A percentile compares a stretch with the other conserved stretches of the same genome.
Evolutionary conservation across 169 alveolate species (phyloP).

Genomic region (Plasmodium coatneyi): DNA sequence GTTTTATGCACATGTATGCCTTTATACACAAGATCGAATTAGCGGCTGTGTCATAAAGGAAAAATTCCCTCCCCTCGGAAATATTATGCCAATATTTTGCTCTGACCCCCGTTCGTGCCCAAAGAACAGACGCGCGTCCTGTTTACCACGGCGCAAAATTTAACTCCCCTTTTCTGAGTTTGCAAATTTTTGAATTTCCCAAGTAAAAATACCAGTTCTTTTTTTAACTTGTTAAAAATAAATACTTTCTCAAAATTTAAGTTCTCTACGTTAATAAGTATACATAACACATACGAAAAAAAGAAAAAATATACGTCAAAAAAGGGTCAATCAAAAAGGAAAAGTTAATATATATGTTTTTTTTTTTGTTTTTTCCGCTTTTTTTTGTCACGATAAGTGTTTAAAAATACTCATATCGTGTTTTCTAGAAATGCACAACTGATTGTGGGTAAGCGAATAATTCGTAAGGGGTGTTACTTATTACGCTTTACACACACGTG

Average conservation of each 20-base stretch:
- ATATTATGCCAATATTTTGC: background rate
- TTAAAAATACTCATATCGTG: background rate
- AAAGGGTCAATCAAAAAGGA: background rate
- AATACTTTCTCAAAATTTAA: slow-evolving; percentile 34
- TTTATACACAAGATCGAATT: background rate
- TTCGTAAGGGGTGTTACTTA: background rate
- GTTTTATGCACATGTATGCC: background rate
- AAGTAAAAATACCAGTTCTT: background rate
- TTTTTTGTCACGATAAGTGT: background rate
- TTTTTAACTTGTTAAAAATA: background rate
- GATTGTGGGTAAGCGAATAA: background rate
- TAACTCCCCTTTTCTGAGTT: background rate
- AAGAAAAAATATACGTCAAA: slow-evolving; percentile 10
- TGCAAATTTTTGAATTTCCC: background rate
- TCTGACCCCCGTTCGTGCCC: background rate
- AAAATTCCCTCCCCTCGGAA: background rate
- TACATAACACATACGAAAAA: slow-evolving; percentile 24
- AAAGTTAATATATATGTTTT: background rate
- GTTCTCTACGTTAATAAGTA: slow-evolving; percentile 8
- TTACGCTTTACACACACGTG: slow-evolving; percentile 1
- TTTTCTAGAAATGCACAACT: background rate
- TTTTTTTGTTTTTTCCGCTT: background rate
- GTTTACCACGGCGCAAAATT: background rate
- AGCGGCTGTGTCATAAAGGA: background rate
- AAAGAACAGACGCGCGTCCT: background rate